phyloP scores from a whole-genome alignment of 2,329 filamentous ascomycete species.

The Lachnellula arida region DNA sequence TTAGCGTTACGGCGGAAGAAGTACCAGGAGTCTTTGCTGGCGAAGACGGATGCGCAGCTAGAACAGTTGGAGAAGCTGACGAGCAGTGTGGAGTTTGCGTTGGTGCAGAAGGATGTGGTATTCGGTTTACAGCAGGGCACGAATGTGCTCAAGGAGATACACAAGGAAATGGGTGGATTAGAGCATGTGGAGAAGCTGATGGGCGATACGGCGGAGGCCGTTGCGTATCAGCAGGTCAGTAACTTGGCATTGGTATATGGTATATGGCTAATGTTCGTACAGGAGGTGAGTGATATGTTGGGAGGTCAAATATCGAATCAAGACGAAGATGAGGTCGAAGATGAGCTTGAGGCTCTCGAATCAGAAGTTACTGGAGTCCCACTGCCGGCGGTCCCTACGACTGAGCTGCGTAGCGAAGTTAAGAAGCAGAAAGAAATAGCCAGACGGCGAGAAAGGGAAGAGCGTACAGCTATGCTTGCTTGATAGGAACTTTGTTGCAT shows the following conservation, averaged over 20 bases:
- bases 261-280: conserved; percentile 12
- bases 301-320: conserved; percentile 84
- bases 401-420: conserved; percentile 14
- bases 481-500: conserved; percentile 19
- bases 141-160: conserved; percentile 81
- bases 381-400: conserved; percentile 29
- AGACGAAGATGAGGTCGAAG: conserved; percentile 96
- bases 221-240: conserved; percentile 81
- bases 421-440: conserved; percentile 27
- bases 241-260: background rate
- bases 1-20: conserved; percentile 91
- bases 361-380: conserved; percentile 47
- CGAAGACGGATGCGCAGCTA: conserved; percentile 89
- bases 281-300: conserved; percentile 93
- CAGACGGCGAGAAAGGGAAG: conserved; percentile 19
- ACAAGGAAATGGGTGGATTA: conserved; percentile 92
- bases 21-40: conserved; percentile 86
- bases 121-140: conserved; percentile 92
- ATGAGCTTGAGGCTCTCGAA: conserved; percentile 82
- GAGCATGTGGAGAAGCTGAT: conserved; percentile 93
- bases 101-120: conserved; percentile 94
- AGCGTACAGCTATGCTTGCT: conserved; percentile 29
- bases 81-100: conserved; percentile 86
- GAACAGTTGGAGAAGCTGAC: conserved; percentile 88
- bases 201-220: conserved; percentile 85